Evolutionary conservation across 2,329 filamentous ascomycete species (phyloP).

Genomic region (Gremmenia infestans): DNA sequence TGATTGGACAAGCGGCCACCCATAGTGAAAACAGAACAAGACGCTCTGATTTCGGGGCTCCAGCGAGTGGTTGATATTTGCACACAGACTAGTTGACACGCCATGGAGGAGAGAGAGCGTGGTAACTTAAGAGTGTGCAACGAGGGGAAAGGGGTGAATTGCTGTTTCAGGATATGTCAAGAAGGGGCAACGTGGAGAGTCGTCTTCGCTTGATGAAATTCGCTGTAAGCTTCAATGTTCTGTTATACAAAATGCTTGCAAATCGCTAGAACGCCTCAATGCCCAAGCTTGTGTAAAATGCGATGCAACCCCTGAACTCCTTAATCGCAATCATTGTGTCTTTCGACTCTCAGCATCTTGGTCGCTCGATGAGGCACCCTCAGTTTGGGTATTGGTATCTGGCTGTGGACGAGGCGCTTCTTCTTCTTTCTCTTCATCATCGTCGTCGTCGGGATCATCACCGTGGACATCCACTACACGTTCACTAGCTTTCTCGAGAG

Average conservation of each 20-base stretch:
- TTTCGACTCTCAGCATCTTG: conserved; percentile 15
- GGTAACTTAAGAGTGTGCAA: conserved; percentile 96
- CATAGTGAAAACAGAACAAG: conserved; percentile 31
- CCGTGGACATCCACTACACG: conserved; percentile 76
- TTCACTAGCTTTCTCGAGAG: conserved; percentile 74
- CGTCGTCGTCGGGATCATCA: conserved; percentile 50
- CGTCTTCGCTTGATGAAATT: not conserved
- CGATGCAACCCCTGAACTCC: not conserved
- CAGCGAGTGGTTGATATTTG: conserved; percentile 56
- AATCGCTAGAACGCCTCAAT: not conserved
- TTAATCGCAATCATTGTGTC: conserved; percentile 4
- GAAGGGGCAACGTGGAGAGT: not conserved
- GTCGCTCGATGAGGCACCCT: not conserved
- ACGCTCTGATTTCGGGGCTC: conserved; percentile 33
- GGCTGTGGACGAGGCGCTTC: not conserved
- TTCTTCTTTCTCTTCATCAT: conserved; percentile 28
- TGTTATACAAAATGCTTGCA: not conserved
- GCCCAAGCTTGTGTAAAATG: not conserved
- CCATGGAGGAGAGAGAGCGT: conserved; percentile 67
- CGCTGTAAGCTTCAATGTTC: not conserved
- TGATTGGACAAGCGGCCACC: conserved; percentile 31
- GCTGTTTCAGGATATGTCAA: not conserved
- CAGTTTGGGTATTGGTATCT: not conserved
- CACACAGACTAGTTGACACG: conserved; percentile 96
- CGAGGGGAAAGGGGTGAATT: not conserved